Evolutionary conservation across 192 early-diverging fungal genomes (phyloP).

Genomic region (Pilobolus umbonatus): DNA sequence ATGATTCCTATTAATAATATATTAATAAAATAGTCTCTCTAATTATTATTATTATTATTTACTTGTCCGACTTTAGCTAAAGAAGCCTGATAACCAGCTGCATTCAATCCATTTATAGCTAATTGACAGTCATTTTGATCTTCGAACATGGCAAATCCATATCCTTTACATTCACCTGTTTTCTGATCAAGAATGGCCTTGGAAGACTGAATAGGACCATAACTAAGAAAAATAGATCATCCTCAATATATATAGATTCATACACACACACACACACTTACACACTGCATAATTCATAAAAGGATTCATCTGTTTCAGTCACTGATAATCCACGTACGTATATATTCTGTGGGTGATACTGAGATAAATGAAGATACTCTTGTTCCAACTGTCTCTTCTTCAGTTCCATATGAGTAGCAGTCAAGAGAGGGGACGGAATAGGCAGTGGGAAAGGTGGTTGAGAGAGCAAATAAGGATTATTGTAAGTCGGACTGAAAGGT

Average conservation of each 20-base stretch:
- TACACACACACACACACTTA: constrained; percentile 35
- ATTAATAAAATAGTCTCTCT: neutral
- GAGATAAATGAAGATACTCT: neutral
- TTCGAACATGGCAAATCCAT: constrained; percentile 87
- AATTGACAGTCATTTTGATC: constrained; percentile 58
- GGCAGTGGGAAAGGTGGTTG: constrained; percentile 37
- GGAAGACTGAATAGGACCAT: constrained; percentile 68
- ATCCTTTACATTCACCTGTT: constrained; percentile 80
- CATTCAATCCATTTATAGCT: constrained; percentile 68
- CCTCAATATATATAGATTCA: neutral
- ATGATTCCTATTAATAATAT: constrained; percentile 52
- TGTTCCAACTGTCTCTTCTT: constrained; percentile 5
- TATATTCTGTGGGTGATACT: constrained; percentile 55
- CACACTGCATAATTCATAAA: constrained; percentile 56
- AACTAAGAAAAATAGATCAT: constrained; percentile 31
- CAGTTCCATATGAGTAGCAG: constrained; percentile 18
- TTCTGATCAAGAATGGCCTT: constrained; percentile 81
- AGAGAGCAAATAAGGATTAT: constrained; percentile 33
- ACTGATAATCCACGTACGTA: constrained; percentile 73
- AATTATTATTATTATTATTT: neutral
- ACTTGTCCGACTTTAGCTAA: constrained; percentile 66
- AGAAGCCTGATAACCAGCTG: constrained; percentile 62
- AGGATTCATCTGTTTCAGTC: constrained; percentile 62
- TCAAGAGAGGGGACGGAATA: constrained; percentile 38
- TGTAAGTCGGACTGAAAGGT: constrained; percentile 35